Percentiles rank a stretch among this genome's conserved stretches.
phyloP scores from a whole-genome alignment of 2,329 filamentous ascomycete species.

The Pseudogymnoascus sp. region DNA sequence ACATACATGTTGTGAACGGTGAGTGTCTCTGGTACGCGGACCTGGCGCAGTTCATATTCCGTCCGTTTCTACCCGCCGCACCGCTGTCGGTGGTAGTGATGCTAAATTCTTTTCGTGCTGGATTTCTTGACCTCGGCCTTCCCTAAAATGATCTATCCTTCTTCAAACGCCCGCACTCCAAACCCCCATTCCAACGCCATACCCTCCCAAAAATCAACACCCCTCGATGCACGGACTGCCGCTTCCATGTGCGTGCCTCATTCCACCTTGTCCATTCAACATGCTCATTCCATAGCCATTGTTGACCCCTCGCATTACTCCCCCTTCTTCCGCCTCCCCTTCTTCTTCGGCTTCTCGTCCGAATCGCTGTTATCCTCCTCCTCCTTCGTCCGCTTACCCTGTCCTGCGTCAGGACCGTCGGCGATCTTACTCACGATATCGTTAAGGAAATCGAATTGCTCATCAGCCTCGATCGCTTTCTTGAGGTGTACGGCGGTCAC shows the following conservation, averaged over 20 bases:
- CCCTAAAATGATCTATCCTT: not conserved
- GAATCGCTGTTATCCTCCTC: constrained; percentile 23
- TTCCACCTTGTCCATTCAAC: not conserved
- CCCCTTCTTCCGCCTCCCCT: constrained; percentile 23
- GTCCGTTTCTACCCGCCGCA: constrained; percentile 1
- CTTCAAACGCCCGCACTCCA: not conserved
- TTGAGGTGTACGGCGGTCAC: constrained; percentile 90
- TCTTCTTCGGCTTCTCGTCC: constrained; percentile 27
- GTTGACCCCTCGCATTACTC: not conserved
- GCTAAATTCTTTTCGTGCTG: constrained; percentile 2
- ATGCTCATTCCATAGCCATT: not conserved
- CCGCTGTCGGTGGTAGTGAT: constrained; percentile 2
- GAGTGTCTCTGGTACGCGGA: not conserved
- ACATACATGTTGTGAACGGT: not conserved
- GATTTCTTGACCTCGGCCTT: not conserved
- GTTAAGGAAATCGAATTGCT: constrained; percentile 87
- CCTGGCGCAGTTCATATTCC: constrained; percentile 6
- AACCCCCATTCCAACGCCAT: not conserved
- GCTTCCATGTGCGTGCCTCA: not conserved
- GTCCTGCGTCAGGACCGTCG: constrained; percentile 37
- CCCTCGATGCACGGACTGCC: not conserved
- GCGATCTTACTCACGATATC: constrained; percentile 86
- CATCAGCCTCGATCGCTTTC: constrained; percentile 77
- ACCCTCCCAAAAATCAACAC: not conserved
- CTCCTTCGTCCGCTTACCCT: constrained; percentile 24